Percentiles rank a stretch among this genome's conserved stretches.
These are phyloP conservation scores for Penicillium verhagenii DNA, from an alignment of 495 filamentous ascomycete species.

Conservation along the genomic window DNA sequence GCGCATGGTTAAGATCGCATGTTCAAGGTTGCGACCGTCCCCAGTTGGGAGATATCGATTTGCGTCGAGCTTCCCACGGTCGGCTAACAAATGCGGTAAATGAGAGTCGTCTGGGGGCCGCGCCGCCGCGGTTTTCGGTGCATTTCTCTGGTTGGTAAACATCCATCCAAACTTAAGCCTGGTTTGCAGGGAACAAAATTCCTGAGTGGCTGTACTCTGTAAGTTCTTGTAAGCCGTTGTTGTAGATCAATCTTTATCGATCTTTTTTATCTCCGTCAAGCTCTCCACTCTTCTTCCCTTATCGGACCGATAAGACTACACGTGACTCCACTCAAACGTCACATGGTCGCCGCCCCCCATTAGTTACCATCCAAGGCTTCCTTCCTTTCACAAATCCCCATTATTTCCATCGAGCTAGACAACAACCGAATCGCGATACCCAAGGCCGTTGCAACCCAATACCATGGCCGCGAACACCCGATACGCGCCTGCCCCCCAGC, in stretches of 20 bases:
- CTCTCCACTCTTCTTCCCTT: slow-evolving; percentile 3
- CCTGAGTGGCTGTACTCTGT: too few relatives aligned
- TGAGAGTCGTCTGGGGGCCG: too few relatives aligned
- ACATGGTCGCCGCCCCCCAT: slow-evolving; percentile 19
- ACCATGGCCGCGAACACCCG: slow-evolving; percentile 67
- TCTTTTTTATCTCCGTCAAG: background rate
- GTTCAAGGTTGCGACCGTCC: too few relatives aligned
- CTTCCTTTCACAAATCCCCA: background rate
- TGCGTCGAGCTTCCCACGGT: too few relatives aligned
- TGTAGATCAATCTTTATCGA: background rate
- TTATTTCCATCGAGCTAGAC: background rate
- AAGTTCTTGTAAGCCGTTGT: too few relatives aligned
- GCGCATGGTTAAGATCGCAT: too few relatives aligned
- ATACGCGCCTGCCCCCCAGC: slow-evolving; percentile 69
- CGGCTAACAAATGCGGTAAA: too few relatives aligned
- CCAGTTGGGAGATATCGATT: too few relatives aligned
- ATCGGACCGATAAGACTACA: slow-evolving; percentile 7
- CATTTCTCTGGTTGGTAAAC: too few relatives aligned
- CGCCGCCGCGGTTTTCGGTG: too few relatives aligned
- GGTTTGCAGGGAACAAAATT: too few relatives aligned
- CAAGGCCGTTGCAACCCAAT: background rate
- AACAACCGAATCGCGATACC: background rate
- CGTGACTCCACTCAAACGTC: slow-evolving; percentile 21
- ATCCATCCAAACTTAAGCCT: background rate
- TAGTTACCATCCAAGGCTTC: slow-evolving; percentile 1